Percentiles rank a stretch among this genome's conserved stretches.
These are phyloP conservation scores for Phialocephala subalpina DNA, from an alignment of 2,329 filamentous ascomycete genomes.

Conservation along the genomic window DNA sequence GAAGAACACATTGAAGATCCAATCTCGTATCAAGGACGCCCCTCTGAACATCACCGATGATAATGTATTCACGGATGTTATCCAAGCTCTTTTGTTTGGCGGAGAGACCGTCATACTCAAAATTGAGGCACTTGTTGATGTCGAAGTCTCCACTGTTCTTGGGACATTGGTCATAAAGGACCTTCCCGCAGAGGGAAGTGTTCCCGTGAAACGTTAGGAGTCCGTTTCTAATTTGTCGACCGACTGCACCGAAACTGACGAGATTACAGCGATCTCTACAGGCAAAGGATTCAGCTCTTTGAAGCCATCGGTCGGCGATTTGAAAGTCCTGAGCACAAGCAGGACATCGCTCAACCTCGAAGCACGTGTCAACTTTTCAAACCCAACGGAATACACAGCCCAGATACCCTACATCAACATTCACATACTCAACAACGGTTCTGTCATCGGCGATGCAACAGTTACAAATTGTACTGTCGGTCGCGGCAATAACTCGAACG, in stretches of 20 bases:
- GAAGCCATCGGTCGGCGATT: constrained; percentile 71
- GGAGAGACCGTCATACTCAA: constrained; percentile 72
- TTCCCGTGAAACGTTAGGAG: constrained; percentile 93
- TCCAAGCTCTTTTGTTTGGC: constrained; percentile 83
- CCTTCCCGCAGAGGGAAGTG: constrained; percentile 84
- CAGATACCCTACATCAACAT: constrained; percentile 82
- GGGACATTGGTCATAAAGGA: constrained; percentile 82
- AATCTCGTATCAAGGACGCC: constrained; percentile 78
- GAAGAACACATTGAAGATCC: constrained; percentile 72
- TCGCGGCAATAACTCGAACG: constrained; percentile 75
- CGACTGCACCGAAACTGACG: constrained; percentile 44
- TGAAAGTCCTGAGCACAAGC: constrained; percentile 78
- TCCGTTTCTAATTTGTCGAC: constrained; percentile 55
- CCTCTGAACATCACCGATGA: constrained; percentile 85
- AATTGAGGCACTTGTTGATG: constrained; percentile 83
- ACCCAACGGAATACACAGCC: constrained; percentile 88
- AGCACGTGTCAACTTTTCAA: constrained; percentile 83
- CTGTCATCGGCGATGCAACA: constrained; percentile 78
- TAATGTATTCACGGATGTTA: constrained; percentile 79
- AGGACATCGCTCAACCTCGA: constrained; percentile 74
- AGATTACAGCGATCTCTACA: constrained; percentile 63
- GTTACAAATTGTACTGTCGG: constrained; percentile 68
- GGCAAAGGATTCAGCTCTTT: constrained; percentile 55
- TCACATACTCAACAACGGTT: constrained; percentile 76
- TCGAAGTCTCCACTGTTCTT: constrained; percentile 81